A percentile compares a stretch with the other conserved stretches of the same genome.
Evolutionary conservation across 2,329 filamentous ascomycete species (phyloP).

Genomic region (Diplocarpon mali): DNA sequence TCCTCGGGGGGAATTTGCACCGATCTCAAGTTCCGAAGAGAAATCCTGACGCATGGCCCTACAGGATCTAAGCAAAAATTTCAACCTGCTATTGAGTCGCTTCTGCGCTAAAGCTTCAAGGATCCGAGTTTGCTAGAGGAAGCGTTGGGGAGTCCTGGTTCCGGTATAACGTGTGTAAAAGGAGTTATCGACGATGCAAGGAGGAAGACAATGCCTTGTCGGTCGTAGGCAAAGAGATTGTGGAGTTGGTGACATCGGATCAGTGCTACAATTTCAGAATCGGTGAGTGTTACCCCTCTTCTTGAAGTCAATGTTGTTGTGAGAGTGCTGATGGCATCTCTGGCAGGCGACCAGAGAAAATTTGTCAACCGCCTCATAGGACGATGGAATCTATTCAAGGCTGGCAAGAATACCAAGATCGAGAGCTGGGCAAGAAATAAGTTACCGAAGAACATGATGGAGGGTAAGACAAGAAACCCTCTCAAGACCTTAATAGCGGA

Average conservation of each 20-base stretch:
- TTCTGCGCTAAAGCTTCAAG: constrained; percentile 12
- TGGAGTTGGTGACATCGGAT: constrained; percentile 15
- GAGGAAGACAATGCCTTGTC: constrained; percentile 13
- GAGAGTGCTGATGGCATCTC: neutral
- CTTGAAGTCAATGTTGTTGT: too few relatives aligned
- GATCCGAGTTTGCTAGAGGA: constrained; percentile 17
- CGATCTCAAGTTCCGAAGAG: neutral
- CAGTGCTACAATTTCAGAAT: constrained; percentile 13
- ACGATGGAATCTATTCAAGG: constrained; percentile 4
- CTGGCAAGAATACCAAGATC: constrained; percentile 8
- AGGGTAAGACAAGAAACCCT: constrained; percentile 6
- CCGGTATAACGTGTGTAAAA: constrained; percentile 11
- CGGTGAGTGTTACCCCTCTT: constrained; percentile 4
- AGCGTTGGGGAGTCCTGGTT: constrained; percentile 15
- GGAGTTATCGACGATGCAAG: constrained; percentile 7
- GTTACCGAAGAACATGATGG: neutral
- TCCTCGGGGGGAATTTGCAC: neutral
- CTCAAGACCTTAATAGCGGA: constrained; percentile 12
- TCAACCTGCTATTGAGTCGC: constrained; percentile 6
- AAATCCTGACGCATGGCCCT: neutral
- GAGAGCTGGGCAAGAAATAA: constrained; percentile 10
- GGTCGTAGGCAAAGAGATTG: constrained; percentile 11
- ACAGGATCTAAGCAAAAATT: neutral
- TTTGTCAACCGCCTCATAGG: constrained; percentile 3
- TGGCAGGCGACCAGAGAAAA: neutral